These are phyloP conservation scores for Perilla frutescens DNA, from an alignment of 257 asterid genomes.

Conservation along the genomic window DNA sequence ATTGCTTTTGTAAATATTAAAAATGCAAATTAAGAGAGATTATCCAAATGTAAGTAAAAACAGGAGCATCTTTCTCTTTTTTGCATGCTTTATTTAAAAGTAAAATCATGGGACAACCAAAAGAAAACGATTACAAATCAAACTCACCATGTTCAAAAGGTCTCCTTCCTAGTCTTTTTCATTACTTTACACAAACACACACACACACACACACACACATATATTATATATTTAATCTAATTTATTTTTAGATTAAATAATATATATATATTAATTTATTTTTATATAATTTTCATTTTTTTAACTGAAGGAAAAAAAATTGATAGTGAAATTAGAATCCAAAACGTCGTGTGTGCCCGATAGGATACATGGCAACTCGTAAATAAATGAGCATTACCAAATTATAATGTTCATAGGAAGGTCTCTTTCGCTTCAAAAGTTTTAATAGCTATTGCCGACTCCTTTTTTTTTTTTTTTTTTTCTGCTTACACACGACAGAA, in stretches of 20 bases:
- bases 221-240: too few relatives aligned
- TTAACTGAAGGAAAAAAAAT: too few relatives aligned
- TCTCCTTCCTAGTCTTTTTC: constrained; percentile 22
- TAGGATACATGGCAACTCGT: too few relatives aligned
- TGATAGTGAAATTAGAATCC: too few relatives aligned
- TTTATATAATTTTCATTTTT: too few relatives aligned
- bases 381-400: too few relatives aligned
- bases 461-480: background rate
- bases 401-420: background rate
- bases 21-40: background rate
- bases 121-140: constrained; percentile 26
- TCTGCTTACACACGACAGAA: background rate
- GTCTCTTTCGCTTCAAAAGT: constrained; percentile 9
- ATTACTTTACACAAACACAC: too few relatives aligned
- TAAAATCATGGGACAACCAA: constrained; percentile 26
- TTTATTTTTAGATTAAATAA: too few relatives aligned
- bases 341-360: too few relatives aligned
- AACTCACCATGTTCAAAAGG: constrained; percentile 25
- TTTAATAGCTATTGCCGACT: constrained; percentile 10
- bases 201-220: too few relatives aligned
- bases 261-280: too few relatives aligned
- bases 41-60: background rate
- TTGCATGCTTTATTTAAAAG: constrained; percentile 17
- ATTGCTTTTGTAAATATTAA: too few relatives aligned
- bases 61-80: constrained; percentile 13